Evolutionary conservation across 495 filamentous ascomycete genomes (phyloP), one percentile per base, ranked within the genome.

Genomic region (Penicillium chermesinum): DNA sequence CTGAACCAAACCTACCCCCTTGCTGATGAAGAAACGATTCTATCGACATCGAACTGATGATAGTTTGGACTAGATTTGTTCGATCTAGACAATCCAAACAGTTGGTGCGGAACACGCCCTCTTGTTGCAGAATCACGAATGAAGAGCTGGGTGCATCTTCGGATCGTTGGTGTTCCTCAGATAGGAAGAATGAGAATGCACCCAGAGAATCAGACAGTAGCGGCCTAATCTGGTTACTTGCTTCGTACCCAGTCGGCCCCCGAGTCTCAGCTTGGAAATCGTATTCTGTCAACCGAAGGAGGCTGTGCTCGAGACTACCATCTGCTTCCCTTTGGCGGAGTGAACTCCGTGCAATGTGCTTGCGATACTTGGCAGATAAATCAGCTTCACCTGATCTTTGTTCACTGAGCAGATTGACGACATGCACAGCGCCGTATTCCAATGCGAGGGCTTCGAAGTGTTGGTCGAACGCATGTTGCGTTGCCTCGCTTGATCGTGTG

Each of bases 201-300:
- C 95, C 81, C 7, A 89, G 82, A 35, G 87, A 89, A 40, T 80
- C 59, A 41, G 83, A 78, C 25, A 98, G 85, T 46, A 85, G 80
- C 25, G 76, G 71, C 44, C 79, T 82, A 41, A 98, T 93, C 58
- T 80, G 74, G 54, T 77, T 84, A 35, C 91, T 91, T 44, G 88
- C 86, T 52, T 91, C 91, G 59, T 96, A 98, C 2, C 93, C 91
- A 38, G 78, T 74, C 0, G 89, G 85, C 7, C 88, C 89, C 56
- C 87, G 86, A 0, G 93, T 93, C 65, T 97, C 89, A 2, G 90
- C 91, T 60, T 96, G 88, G 48, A 97, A 96, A 67, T 98, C 91
- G 57, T 88, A 97, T 54, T 91, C 85, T 8, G 91, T 95, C 40
- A 83, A 74, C 49, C 78, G 77, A 20, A 96, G 66, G 22, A 96